Evolutionary conservation across 1,284 basidiomycete species (phyloP), one percentile per base, ranked within the genome.

Genomic region (Amylostereum areolatum): DNA sequence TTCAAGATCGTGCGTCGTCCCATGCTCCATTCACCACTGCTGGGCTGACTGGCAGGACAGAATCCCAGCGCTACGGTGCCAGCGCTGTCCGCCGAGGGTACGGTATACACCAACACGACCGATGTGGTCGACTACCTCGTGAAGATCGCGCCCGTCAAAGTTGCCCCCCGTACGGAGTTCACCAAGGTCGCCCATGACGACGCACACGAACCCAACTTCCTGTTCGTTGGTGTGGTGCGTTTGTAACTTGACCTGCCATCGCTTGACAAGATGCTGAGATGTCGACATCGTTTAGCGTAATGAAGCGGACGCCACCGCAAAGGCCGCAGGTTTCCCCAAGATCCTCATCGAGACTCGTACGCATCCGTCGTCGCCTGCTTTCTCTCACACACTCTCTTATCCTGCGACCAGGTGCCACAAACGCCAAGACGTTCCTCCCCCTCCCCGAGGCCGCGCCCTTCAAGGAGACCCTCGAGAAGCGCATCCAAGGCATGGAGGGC

Each of bases 201-300:
- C 42, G 66, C 66, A 40, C 70, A 76, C 55, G 80, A 85, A 61
- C 80, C 82, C 49, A 85, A 85, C 67, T 74, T 78, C 53, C 64
- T 70, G 8, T 44, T 73, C 28, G 61, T 81, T 12, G 62, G 78
- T 34, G 67, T 71, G 35, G 73, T 81, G n/a, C n/a, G n/a, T n/a
- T n/a, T n/a, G n/a, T n/a, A n/a, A n/a, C n/a, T n/a, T n/a, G n/a
- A n/a, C n/a, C n/a, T n/a, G n/a, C n/a, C n/a, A n/a, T n/a, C n/a
- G n/a, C n/a, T n/a, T n/a, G n/a, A n/a, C n/a, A n/a, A n/a, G n/a
- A n/a, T n/a, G n/a, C n/a, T n/a, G n/a, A n/a, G n/a, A n/a, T n/a
- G n/a, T n/a, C n/a, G n/a, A n/a, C n/a, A n/a, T n/a, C n/a, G n/a
- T 49, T n/a, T 56, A 77, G 72, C 69, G 75, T 48, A 66, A 74